These are phyloP conservation scores for Chlorella sp. DNA, from an alignment of 139 green algal genomes.

Conservation along the genomic window DNA sequence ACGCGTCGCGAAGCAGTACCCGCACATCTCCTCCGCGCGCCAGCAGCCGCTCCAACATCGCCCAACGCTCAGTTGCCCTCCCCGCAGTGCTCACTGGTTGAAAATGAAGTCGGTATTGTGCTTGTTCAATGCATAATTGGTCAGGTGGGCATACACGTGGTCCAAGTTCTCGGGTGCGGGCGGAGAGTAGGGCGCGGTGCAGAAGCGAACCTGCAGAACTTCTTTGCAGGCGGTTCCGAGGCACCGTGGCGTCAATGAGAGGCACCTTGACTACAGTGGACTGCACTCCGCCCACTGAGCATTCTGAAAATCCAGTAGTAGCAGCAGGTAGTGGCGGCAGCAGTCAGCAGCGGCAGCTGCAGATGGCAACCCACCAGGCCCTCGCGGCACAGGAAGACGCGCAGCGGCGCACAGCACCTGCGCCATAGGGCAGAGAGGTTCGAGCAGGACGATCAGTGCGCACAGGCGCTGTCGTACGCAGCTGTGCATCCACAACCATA, in stretches of 20 bases:
- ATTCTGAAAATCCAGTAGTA: no score
- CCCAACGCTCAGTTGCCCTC: no score
- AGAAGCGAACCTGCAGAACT: slow-evolving; percentile 50
- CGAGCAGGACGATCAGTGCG: not conserved
- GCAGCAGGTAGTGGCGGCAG: not conserved
- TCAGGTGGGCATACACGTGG: slow-evolving; percentile 76
- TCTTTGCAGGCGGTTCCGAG: no score
- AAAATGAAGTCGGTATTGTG: slow-evolving; percentile 52
- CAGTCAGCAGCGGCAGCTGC: not conserved
- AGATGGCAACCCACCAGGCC: slow-evolving; percentile 53
- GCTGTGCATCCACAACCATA: not conserved
- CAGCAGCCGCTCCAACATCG: no score
- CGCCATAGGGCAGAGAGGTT: not conserved
- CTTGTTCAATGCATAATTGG: slow-evolving; percentile 75
- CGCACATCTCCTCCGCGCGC: no score
- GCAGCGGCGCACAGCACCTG: slow-evolving; percentile 66
- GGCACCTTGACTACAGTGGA: no score
- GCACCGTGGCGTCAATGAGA: no score
- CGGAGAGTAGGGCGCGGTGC: slow-evolving; percentile 68
- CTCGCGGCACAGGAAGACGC: slow-evolving; percentile 67
- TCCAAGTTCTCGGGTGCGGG: slow-evolving; percentile 68
- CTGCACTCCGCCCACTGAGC: no score
- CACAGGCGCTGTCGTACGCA: not conserved
- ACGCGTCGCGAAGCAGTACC: no score
- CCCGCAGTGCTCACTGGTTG: slow-evolving; percentile 14